A percentile compares a stretch with the other conserved stretches of the same genome.
These are phyloP conservation scores for Carex scoparia DNA, from an alignment of 176 grass and related monocot genomes.

Conservation along the genomic window DNA sequence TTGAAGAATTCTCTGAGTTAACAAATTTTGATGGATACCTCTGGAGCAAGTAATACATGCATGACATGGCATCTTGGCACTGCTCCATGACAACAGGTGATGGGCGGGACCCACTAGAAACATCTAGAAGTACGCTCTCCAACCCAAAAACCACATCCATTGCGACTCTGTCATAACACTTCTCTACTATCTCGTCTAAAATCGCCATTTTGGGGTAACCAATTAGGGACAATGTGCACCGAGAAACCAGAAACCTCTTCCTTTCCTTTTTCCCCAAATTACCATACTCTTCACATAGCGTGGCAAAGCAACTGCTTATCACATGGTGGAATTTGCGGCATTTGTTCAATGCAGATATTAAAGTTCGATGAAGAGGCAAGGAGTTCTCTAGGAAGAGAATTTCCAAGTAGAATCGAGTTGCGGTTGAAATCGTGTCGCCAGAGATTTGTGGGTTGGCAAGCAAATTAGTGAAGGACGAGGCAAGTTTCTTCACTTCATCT, in stretches of 20 bases:
- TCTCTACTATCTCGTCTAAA: conserved; percentile 69
- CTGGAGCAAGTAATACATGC: conserved; percentile 97
- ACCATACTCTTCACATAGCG: conserved; percentile 68
- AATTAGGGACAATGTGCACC: conserved; percentile 71
- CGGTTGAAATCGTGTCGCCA: conserved; percentile 30
- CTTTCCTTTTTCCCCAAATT: conserved; percentile 50
- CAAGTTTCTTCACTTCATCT: conserved; percentile 54
- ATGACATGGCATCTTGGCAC: conserved; percentile 97
- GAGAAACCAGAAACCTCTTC: conserved; percentile 70
- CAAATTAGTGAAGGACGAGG: conserved; percentile 55
- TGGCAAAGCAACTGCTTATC: conserved; percentile 56
- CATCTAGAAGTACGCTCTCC: conserved; percentile 51
- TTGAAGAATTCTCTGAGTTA: conserved; percentile 43
- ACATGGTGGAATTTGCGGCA: conserved; percentile 44
- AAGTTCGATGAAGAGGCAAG: conserved; percentile 63
- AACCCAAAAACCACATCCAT: conserved; percentile 71
- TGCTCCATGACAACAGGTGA: conserved; percentile 95
- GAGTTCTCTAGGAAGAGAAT: conserved; percentile 93
- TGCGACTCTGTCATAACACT: conserved; percentile 55
- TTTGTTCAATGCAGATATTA: conserved; percentile 77
- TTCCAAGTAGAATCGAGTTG: conserved; percentile 66
- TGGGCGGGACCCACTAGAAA: conserved; percentile 52
- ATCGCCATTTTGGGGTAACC: conserved; percentile 90
- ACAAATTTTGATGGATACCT: conserved; percentile 64
- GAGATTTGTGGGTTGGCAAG: conserved; percentile 36